phyloP scores from a whole-genome alignment of 495 filamentous ascomycete genomes.

The Beverwykella pulmonaria region DNA sequence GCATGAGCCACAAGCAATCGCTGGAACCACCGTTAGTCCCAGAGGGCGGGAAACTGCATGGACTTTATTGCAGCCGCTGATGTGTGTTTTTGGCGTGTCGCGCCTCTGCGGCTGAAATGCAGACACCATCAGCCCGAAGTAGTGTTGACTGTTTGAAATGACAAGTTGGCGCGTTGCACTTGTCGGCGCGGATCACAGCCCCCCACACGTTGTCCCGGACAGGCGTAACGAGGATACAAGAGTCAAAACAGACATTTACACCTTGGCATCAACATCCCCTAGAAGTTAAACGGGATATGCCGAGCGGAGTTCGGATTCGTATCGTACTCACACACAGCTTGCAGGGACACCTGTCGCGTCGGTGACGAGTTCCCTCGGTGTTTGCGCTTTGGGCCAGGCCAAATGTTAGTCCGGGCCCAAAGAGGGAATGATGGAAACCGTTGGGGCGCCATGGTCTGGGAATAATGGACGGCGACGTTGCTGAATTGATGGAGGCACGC shows the following conservation, averaged over 20 bases:
- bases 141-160: slow-evolving; percentile 33
- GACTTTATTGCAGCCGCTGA: slow-evolving; percentile 18
- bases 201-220: slow-evolving; percentile 13
- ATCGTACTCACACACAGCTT: background rate
- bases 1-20: slow-evolving; percentile 37
- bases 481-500: slow-evolving; percentile 20
- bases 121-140: slow-evolving; percentile 6
- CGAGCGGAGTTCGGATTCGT: slow-evolving; percentile 6
- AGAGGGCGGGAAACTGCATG: slow-evolving; percentile 34
- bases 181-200: background rate
- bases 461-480: slow-evolving; percentile 20
- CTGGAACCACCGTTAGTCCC: slow-evolving; percentile 37
- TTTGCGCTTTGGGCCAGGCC: background rate
- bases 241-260: background rate
- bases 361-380: background rate
- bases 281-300: background rate
- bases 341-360: background rate
- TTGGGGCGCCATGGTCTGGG: slow-evolving; percentile 4
- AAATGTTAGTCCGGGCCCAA: slow-evolving; percentile 7
- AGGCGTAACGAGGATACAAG: slow-evolving; percentile 9
- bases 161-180: slow-evolving; percentile 21
- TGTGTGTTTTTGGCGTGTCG: slow-evolving; percentile 12
- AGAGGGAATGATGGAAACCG: slow-evolving; percentile 5
- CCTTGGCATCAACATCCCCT: background rate
- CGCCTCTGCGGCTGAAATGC: slow-evolving; percentile 27